Base-by-base conservation (phyloP, 352 stramenopile species). In the Globisporangium rhizosaccharum region DNA sequence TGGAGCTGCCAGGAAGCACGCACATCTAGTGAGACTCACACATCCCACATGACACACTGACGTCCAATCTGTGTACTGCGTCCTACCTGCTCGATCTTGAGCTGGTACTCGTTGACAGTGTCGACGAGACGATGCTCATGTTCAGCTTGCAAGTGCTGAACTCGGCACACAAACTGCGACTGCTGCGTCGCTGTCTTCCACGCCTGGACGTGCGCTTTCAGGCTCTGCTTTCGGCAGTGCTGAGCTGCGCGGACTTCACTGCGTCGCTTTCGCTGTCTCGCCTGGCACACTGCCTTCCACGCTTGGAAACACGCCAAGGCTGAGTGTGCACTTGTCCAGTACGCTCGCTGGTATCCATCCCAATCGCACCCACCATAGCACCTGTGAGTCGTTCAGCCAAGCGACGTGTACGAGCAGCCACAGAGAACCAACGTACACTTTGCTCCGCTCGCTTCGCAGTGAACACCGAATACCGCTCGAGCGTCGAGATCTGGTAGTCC, bases 41-140 rank as follows among this genome's bases (percentile, higher is more conserved):
- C 41, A n/a, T 46, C 41, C 3, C 11, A 48, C 5, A 20, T 8
- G 42, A 51, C 30, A 8, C n/a, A 45, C 17, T 26, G 5, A 9
- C 1, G 36, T 9, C 18, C 12, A 51, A 74, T 9, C 4, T 14
- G 8, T 15, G 18, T 15, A 8, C 7, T 28, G 45, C 20, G 33
- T 39, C 4, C 10, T 36, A 54, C 72, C 72, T 78, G 73, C 17
- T 73, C 36, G 18, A 79, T 70, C 63, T 75, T 75, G 12, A 76
- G 53, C 33, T 77, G 68, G 37, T 79, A 77, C 44, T 79, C 73
- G 42, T 68, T 69, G 10, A 57, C 61, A 23, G 68, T 62, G 17
- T 68, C 59, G 0, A 72, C 56, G 33, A 82, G 61, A 11, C 30
- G 65, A 42, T 65, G 51, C 26, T 76, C 70, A 26, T 71, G 66